Evolutionary conservation across 306 rosid genomes (phyloP).

Genomic region (Trifolium fragiferum): DNA sequence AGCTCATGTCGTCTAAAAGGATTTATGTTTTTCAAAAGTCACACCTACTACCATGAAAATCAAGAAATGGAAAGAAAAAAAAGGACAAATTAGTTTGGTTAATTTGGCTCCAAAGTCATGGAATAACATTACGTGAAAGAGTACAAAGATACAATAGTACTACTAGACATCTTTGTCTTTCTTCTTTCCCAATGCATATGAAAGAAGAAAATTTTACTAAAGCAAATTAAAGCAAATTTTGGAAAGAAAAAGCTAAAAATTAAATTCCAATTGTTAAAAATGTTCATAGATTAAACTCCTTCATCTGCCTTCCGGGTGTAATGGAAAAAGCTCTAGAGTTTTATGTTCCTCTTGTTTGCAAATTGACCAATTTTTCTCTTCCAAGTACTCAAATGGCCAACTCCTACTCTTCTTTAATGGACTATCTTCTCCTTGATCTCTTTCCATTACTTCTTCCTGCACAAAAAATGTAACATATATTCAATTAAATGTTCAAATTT

Average conservation of each 20-base stretch:
- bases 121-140: slow-evolving; percentile 45
- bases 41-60: slow-evolving; percentile 46
- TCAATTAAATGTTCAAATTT: not conserved
- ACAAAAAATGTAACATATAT: not conserved
- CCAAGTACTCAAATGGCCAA: slow-evolving; percentile 76
- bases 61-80: slow-evolving; percentile 34
- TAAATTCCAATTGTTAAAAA: slow-evolving; percentile 24
- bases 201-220: slow-evolving; percentile 48
- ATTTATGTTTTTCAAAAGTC: slow-evolving; percentile 44
- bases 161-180: slow-evolving; percentile 53
- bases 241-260: slow-evolving; percentile 3
- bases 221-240: slow-evolving; percentile 48
- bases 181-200: slow-evolving; percentile 67
- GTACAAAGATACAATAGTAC: slow-evolving; percentile 48
- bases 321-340: slow-evolving; percentile 94
- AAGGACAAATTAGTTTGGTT: slow-evolving; percentile 51
- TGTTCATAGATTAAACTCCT: slow-evolving; percentile 34
- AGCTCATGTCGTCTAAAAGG: slow-evolving; percentile 49
- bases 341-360: slow-evolving; percentile 62
- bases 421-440: slow-evolving; percentile 65
- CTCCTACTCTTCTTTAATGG: slow-evolving; percentile 81
- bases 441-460: slow-evolving; percentile 54
- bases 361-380: slow-evolving; percentile 49
- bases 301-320: slow-evolving; percentile 89
- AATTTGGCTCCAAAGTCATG: slow-evolving; percentile 54